A percentile compares a stretch with the other conserved stretches of the same genome.
Conservation (phyloP, 495 filamentous ascomycete genomes). For the Haplographium delicatum region DNA sequence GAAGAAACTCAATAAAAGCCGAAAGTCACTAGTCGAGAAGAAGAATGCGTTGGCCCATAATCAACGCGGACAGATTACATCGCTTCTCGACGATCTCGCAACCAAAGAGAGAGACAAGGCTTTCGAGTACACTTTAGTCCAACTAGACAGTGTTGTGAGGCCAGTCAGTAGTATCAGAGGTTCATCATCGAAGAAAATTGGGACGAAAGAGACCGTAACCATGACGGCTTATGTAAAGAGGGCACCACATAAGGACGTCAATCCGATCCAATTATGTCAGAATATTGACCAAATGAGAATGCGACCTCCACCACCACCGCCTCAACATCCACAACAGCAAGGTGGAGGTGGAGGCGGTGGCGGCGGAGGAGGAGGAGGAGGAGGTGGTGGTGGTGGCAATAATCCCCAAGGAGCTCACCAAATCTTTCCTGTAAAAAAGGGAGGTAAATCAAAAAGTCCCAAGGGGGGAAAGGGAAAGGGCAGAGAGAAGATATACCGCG, state of each 20-base stretch:
- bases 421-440: neutral
- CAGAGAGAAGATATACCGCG: slow-evolving; percentile 1
- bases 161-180: neutral
- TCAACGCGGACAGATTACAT: slow-evolving; percentile 15
- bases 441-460: neutral
- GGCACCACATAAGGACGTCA: slow-evolving; percentile 5
- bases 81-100: slow-evolving; percentile 13
- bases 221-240: slow-evolving; percentile 21
- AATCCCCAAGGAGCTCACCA: neutral
- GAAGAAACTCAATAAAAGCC: slow-evolving; percentile 17
- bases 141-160: slow-evolving; percentile 15
- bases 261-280: slow-evolving; percentile 10
- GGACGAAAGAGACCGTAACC: slow-evolving; percentile 10
- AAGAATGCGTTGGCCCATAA: slow-evolving; percentile 6
- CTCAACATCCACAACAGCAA: slow-evolving; percentile 4
- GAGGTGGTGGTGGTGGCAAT: neutral
- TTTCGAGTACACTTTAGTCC: slow-evolving; percentile 21
- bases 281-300: slow-evolving; percentile 10
- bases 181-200: neutral
- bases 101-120: slow-evolving; percentile 6
- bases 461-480: neutral
- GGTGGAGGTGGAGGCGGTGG: neutral
- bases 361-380: neutral
- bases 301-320: slow-evolving; percentile 8
- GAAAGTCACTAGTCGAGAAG: slow-evolving; percentile 14